Base-by-base conservation (phyloP, 495 filamentous ascomycete species). In the Tetracladium setigerum region DNA sequence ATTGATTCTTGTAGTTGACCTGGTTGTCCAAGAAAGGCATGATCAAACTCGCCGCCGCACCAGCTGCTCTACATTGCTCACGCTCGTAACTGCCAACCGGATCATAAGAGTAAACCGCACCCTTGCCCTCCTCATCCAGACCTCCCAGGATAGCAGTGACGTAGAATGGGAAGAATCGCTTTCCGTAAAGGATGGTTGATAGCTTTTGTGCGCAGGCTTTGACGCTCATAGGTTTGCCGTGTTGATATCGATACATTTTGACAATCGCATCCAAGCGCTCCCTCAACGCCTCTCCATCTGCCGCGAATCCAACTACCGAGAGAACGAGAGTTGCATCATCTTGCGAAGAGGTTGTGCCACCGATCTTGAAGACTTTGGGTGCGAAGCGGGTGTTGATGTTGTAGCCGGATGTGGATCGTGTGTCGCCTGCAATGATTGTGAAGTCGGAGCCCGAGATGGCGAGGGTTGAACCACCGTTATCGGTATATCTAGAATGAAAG, bases 21-120 rank as follows among this genome's bases (percentile, higher is more conserved):
- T 98, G 94, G 63, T 97, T 98, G 66, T 98, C 92, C 62, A 98
- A 72, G 74, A 98, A 97, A 4, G 92, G 92, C 86, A 96, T 97
- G 65, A 98, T 98, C 68, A 98, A 71, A 55, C 87, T 95, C 32
- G 87, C 84, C 27, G 94, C 92, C n/a, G 92, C 89, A 46, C 92
- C 92, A 15, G 87, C 92, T 15, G 94, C 90, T 31, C 89, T 83
- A 68, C 94, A 96, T 67, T 91, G 85, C 68, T 97, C 92, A 57
- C 92, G 70, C 71, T 97, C 92, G 65, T 95, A 96, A 52, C 86
- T 92, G 51, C 92, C 92, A 14, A 98, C 89, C 4, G 94, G 91
- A 56, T 98, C 92, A 71, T 98, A 98, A 49, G 86, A 91, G 74
- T 95, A 98, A 35, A 98, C 71, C 34, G 90, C 89, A 41, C 91